Base-by-base conservation (phyloP, 306 rosid genomes). In the Dryas drummondii region DNA sequence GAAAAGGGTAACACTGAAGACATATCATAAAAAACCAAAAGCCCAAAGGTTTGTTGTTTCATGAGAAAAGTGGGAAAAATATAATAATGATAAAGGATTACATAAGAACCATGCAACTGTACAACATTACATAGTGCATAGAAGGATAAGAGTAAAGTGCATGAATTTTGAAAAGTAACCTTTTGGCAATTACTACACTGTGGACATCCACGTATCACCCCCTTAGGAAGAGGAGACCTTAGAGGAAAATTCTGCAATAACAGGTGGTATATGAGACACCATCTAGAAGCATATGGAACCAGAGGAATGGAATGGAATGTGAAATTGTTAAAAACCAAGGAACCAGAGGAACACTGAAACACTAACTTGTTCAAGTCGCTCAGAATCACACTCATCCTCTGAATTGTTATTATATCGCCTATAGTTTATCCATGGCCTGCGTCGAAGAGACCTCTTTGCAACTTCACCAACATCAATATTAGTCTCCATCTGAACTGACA, bases 121-220 rank as follows among this genome's bases (percentile, higher is more conserved):
- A 68, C 22, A 47, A 75, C 14, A 32, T 2, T 32, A 32, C 32
- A 77, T 22, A 69, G 22, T 9, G 52, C 37, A 26, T 67, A 72
- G 52, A 80, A 64, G 14, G 70, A 62, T 1, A 7, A 74, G 46
- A 73, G 50, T 66, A 66, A 61, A 66, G 55, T 58, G 77, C 12
- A 53, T 15, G 54, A 77, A 59, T 48, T 47, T 40, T 56, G 66
- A 62, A 69, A 54, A 40, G 51, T 26, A 72, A 92, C 99, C 99
- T 92, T 92, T 87, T 92, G 99, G 82, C 98, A 96, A 81, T 75
- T 76, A 67, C 56, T 80, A 82, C 99, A 96, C 59, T 90, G 91
- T 9, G 96, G 87, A 87, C 98, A 96, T 48, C 99, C 99, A 6
- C 98, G 97, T 70, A 90, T 68, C 59, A 96, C 98, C 75, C 99